Evolutionary conservation across 257 asterid genomes (phyloP).

Genomic region (Solanum sitiens): DNA sequence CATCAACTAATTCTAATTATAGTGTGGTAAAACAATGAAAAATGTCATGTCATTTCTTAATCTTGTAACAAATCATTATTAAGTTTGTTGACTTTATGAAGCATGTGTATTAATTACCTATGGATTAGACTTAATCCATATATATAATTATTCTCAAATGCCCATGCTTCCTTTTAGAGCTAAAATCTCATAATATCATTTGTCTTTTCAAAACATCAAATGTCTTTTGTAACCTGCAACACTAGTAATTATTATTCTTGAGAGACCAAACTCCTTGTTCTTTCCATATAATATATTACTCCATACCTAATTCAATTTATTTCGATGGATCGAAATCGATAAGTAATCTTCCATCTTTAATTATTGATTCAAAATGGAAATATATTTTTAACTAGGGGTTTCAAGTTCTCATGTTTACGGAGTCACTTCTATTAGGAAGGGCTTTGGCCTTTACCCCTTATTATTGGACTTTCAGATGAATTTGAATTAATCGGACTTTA

Average conservation of each 20-base stretch:
- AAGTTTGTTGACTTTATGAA: background rate
- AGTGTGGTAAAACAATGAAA: background rate
- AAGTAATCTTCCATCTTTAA: background rate
- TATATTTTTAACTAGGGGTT: no score
- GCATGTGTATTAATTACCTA: background rate
- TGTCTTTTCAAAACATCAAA: background rate
- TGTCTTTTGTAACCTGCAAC: background rate
- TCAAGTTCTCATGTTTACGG: fast-evolving
- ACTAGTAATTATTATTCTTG: background rate
- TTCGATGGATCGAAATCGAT: fast-evolving
- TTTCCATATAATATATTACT: background rate
- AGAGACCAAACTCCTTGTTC: background rate
- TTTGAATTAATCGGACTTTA: fast-evolving
- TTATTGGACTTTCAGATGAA: background rate
- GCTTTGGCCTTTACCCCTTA: background rate
- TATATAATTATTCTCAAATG: background rate
- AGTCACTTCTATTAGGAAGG: background rate
- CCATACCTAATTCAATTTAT: background rate
- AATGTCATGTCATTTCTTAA: background rate
- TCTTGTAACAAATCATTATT: background rate
- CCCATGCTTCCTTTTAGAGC: background rate
- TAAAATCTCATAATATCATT: background rate
- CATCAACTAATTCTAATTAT: background rate
- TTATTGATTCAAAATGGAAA: fast-evolving
- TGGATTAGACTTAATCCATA: background rate